Evolutionary conservation across 805 yeast species (phyloP).

Genomic region (Helenozyma rhizophorensis): DNA sequence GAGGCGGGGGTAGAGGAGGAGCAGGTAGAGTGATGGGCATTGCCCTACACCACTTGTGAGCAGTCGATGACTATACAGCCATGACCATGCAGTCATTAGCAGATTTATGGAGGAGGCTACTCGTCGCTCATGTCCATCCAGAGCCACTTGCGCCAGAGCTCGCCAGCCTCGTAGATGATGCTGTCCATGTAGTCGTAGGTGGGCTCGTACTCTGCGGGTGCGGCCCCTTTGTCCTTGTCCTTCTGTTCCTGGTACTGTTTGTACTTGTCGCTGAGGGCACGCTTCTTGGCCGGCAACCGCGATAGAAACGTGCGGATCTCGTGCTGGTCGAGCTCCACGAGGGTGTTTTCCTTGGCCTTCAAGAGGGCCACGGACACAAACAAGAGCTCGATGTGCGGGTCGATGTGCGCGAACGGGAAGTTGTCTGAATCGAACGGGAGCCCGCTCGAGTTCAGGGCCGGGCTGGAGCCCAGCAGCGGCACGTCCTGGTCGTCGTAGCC

Average conservation of each 20-base stretch:
- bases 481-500: conserved; percentile 14
- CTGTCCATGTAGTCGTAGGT: conserved; percentile 60
- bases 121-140: conserved; percentile 42
- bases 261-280: conserved; percentile 29
- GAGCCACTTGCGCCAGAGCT: conserved; percentile 81
- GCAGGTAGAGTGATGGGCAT: not conserved
- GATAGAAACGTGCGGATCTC: conserved; percentile 79
- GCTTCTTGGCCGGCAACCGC: conserved; percentile 47
- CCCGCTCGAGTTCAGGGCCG: conserved; percentile 2
- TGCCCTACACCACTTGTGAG: not conserved
- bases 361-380: conserved; percentile 76
- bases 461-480: conserved; percentile 5
- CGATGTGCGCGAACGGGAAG: conserved; percentile 56
- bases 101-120: not conserved
- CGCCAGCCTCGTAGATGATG: conserved; percentile 74
- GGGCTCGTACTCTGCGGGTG: conserved; percentile 7
- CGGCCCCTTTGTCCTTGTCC: conserved; percentile 18
- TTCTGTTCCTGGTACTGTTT: conserved; percentile 27
- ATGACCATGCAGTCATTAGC: not conserved
- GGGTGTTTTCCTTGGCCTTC: conserved; percentile 71
- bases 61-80: not conserved
- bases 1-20: too few species aligned
- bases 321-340: conserved; percentile 84
- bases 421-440: conserved; percentile 10
- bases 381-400: conserved; percentile 71